Evolutionary conservation across 2,329 filamentous ascomycete genomes (phyloP).

Genomic region (Microcyclospora tardicrescens): DNA sequence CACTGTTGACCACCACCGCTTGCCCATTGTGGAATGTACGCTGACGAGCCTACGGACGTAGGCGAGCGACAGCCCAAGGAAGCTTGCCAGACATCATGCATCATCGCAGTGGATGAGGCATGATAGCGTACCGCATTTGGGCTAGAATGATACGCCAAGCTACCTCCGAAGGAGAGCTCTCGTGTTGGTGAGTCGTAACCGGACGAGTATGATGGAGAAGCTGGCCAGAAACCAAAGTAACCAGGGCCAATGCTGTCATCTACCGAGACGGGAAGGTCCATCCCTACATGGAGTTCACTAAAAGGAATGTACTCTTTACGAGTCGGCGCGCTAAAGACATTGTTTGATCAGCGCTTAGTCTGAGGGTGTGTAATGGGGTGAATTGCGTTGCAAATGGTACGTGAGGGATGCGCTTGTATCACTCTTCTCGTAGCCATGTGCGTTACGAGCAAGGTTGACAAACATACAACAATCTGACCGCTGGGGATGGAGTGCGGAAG

Average conservation of each 20-base stretch:
- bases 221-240: background rate
- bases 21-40: slow-evolving; percentile 5
- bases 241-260: background rate
- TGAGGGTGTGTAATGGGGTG: too few relatives aligned
- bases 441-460: too few relatives aligned
- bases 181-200: slow-evolving; percentile 9
- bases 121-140: slow-evolving; percentile 4
- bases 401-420: too few relatives aligned
- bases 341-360: too few relatives aligned
- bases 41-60: slow-evolving; percentile 9
- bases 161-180: slow-evolving; percentile 7
- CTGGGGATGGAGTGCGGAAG: too few relatives aligned
- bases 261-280: too few relatives aligned
- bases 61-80: slow-evolving; percentile 7
- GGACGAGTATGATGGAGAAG: slow-evolving; percentile 7
- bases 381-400: too few relatives aligned
- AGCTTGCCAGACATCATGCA: slow-evolving; percentile 1
- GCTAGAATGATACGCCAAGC: slow-evolving; percentile 10
- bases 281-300: too few relatives aligned
- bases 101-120: slow-evolving; percentile 3
- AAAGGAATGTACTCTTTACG: too few relatives aligned
- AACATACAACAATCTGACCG: too few relatives aligned
- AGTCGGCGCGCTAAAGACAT: too few relatives aligned
- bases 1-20: background rate
- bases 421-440: too few relatives aligned